Evolutionary conservation across 2,329 filamentous ascomycete species (phyloP).

Genomic region (Magnaporthiopsis poae): DNA sequence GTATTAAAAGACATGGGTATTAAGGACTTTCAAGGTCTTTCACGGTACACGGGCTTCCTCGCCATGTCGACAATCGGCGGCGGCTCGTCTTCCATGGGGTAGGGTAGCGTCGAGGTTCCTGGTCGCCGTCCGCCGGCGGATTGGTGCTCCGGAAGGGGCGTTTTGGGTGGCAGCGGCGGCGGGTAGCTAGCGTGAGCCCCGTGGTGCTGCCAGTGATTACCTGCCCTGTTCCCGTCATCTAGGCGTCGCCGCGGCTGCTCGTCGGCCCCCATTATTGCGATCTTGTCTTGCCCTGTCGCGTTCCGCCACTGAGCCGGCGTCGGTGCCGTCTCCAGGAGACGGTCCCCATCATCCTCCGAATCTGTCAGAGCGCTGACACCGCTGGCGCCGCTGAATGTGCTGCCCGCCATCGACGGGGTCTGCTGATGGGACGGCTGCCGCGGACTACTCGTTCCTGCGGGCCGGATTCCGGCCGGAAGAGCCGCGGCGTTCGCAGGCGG

Average conservation of each 20-base stretch:
- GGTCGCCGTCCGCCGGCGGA: conserved; percentile 22
- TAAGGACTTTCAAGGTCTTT: conserved; percentile 18
- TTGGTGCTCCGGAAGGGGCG: conserved; percentile 51
- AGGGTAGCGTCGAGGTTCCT: conserved; percentile 46
- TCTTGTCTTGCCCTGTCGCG: conserved; percentile 56
- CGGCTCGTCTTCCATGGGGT: conserved; percentile 68
- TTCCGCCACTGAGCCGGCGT: conserved; percentile 49
- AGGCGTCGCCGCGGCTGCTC: conserved; percentile 40
- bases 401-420: conserved; percentile 1
- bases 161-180: conserved; percentile 69
- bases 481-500: conserved; percentile 21
- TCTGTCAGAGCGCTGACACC: conserved; percentile 10
- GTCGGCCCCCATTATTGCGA: conserved; percentile 51
- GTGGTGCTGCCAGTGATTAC: conserved; percentile 18
- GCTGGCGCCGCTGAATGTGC: conserved; percentile 12
- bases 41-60: conserved; percentile 63
- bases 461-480: conserved; percentile 10
- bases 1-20: background rate
- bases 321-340: conserved; percentile 45
- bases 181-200: conserved; percentile 42
- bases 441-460: background rate
- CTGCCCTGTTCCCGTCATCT: conserved; percentile 17
- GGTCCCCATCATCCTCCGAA: conserved; percentile 37
- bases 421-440: conserved; percentile 13
- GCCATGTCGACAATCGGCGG: conserved; percentile 79